Base-by-base conservation (phyloP, 2,329 filamentous ascomycete genomes). In the Akanthomyces muscarius region DNA sequence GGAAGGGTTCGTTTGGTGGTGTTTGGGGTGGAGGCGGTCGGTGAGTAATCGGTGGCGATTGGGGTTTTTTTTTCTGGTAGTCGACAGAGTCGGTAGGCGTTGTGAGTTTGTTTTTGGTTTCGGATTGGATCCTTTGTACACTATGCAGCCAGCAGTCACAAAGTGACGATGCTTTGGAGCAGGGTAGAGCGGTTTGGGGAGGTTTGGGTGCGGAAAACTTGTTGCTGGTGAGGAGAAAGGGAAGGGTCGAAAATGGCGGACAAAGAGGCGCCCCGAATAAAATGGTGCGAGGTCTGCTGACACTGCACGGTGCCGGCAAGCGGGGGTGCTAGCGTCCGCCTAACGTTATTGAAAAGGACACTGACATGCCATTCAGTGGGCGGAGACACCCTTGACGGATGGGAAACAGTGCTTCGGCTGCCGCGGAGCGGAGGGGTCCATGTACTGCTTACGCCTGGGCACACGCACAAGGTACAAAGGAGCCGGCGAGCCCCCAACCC, bases 1-100 rank as follows among this genome's bases (percentile, higher is more conserved):
- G 14, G 64, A 41, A 58, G 65, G 66, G 66, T 45, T 53, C 48
- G 47, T 58, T 52, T 36, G 45, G 57, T 65, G 63, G 47, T 52
- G 48, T 23, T 21, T 11, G n/a, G 1, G 18, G 57, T 45, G 25
- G 48, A 45, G 50, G 5, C 11, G 47, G 18, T 45, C 13, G 50
- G 41, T 53, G 48, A 53, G 25, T 36, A 47, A 36, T 45, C 41
- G 48, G 58, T 53, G 58, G 58, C 58, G 58, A 61, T 53, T 42
- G 21, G 7, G 13, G 8, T 52, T 60, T 42, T 28, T 33, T 38
- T 13, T 25, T 55, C n/a, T 6, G 28, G 25, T 44, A 38, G 33
- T 10, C 33, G 33, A 36, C 33, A 38, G 23, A 23, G 21, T 58
- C 55, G n/a, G 13, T 47, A 11, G 25, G 23, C 51, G 47, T 7